Evolutionary conservation across 345 rosid genomes (phyloP).

Genomic region (Syzygium jambos): DNA sequence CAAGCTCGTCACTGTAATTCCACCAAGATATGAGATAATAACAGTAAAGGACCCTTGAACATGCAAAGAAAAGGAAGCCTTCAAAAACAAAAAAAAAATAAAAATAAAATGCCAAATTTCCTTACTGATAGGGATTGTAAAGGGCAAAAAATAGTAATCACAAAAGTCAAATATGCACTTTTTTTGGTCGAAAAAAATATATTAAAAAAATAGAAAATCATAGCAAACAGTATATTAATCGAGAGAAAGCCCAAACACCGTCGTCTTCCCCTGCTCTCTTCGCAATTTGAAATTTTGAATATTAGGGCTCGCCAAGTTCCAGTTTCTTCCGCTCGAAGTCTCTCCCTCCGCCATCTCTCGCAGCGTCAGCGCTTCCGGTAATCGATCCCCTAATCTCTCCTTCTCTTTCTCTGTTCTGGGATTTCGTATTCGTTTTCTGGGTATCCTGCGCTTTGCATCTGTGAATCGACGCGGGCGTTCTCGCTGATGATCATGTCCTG

Average conservation of each 20-base stretch:
- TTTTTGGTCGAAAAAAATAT: too few species aligned
- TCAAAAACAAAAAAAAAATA: not conserved
- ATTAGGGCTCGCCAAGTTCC: not conserved
- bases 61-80: not conserved
- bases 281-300: not conserved
- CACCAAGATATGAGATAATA: not conserved
- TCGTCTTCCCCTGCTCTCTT: not conserved
- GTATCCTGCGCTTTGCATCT: too few species aligned
- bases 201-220: not conserved
- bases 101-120: not conserved
- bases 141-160: not conserved
- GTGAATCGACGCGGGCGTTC: too few species aligned
- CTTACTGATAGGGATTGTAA: not conserved
- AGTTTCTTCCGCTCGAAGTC: not conserved
- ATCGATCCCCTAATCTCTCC: not conserved
- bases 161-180: not conserved
- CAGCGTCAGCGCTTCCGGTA: not conserved
- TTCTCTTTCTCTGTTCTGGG: not conserved
- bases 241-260: not conserved
- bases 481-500: too few species aligned
- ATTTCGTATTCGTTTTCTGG: too few species aligned
- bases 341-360: not conserved
- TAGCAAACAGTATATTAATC: not conserved
- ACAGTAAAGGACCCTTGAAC: not conserved
- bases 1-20: rapidly evolving